A percentile compares a stretch with the other conserved stretches of the same genome.
phyloP scores from a whole-genome alignment of 1,284 basidiomycete genomes.

The Hymenochaete sp. region DNA sequence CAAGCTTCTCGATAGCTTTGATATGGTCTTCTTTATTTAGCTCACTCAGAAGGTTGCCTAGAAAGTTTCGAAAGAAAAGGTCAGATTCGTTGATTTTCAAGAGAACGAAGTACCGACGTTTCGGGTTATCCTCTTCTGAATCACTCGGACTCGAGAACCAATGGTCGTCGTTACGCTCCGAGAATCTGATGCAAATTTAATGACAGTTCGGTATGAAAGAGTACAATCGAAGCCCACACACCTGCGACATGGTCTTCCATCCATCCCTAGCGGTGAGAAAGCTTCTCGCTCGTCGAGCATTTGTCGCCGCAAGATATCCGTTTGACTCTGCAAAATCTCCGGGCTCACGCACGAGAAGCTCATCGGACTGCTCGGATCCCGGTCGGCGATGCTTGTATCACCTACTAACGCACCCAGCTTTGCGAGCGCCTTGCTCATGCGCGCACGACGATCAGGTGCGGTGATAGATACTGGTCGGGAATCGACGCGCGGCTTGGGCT shows the following conservation, averaged over 20 bases:
- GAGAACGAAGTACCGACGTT: slow-evolving; percentile 32
- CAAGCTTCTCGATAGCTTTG: slow-evolving; percentile 14
- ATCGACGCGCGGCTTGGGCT: slow-evolving; percentile 30
- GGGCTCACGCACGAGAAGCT: slow-evolving; percentile 60
- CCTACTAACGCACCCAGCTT: slow-evolving; percentile 43
- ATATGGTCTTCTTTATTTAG: slow-evolving; percentile 17
- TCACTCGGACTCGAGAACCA: too few relatives aligned
- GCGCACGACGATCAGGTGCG: slow-evolving; percentile 24
- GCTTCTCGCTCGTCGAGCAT: slow-evolving; percentile 37
- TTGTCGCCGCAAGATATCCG: slow-evolving; percentile 39
- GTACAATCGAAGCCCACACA: slow-evolving; percentile 27
- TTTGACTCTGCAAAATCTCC: slow-evolving; percentile 44
- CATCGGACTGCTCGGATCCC: slow-evolving; percentile 49
- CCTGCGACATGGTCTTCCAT: slow-evolving; percentile 55
- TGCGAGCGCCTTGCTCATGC: slow-evolving; percentile 45
- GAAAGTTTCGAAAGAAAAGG: background rate
- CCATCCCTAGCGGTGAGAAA: slow-evolving; percentile 48
- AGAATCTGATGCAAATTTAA: slow-evolving; percentile 28
- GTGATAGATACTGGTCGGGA: background rate
- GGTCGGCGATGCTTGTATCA: slow-evolving; percentile 37
- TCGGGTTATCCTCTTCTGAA: slow-evolving; percentile 46
- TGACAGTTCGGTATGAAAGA: slow-evolving; percentile 5
- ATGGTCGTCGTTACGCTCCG: slow-evolving; percentile 43
- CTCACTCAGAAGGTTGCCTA: background rate
- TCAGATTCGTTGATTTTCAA: background rate